Evolutionary conservation across 345 rosid genomes (phyloP), one percentile per base, ranked within the genome.

Genomic region (Brassica carinata): DNA sequence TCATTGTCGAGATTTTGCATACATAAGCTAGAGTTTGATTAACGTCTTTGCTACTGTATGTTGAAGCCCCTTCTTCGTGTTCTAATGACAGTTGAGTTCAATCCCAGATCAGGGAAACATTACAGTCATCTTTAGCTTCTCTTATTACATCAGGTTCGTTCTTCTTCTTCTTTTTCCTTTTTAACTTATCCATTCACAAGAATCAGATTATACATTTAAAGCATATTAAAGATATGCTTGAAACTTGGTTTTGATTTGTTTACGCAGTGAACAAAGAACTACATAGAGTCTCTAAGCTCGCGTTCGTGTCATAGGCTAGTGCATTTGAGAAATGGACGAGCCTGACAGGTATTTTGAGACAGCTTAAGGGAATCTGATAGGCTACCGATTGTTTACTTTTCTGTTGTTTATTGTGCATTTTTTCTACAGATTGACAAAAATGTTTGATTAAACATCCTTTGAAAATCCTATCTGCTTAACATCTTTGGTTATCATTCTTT

Each of bases 311-410:
- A 53, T 92, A 97, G 17, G 97, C 98, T 64, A 74, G 84, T 31
- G 97, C 97, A 57, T 86, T 91, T 71, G 96, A 91, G 88, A 88
- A 89, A 84, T 92, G 98, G 98, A 87, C 90, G 18, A 61, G 82
- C 71, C 85, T 90, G 84, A 89, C 93, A 2, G 97, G 98, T 48
- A 85, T 91, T 29, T 79, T 83, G 51, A 86, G 36, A 75, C 88
- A 88, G 81, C 94, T 92, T 48, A 91, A 89, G 77, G 97, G 97
- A 62, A 89, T 92, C 9, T 89, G 79, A 87, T 67, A 31, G 55
- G 65, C 73, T 34, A 8, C 40, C 40, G 26, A 23, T 23, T 23
- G 26, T 23, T 23, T 23, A 23, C 26, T 23, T 23, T 23, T 23
- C 26, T 23, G 26, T 23, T 23, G 26, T 23, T 23, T 19, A 19